Conservation (phyloP, 1,284 basidiomycete species). For the Naganishia sp. region DNA sequence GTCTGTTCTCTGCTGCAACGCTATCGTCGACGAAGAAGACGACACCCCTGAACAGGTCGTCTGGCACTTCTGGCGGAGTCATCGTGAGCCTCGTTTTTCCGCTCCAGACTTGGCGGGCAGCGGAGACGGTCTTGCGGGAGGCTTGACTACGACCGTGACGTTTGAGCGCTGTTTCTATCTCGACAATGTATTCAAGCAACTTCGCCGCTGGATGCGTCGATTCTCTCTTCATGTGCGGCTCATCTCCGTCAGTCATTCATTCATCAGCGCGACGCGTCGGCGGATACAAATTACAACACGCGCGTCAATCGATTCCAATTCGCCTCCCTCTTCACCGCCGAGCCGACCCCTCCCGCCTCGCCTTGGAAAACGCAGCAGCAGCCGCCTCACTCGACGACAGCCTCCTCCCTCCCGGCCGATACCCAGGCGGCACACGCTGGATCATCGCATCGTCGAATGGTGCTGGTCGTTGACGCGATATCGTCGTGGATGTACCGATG, state of each 20-base stretch:
- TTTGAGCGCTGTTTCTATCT: no score
- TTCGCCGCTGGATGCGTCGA: neutral
- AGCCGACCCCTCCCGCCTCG: neutral
- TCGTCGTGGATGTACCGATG: neutral
- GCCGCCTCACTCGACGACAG: neutral
- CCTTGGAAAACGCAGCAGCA: neutral
- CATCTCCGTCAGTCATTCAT: neutral
- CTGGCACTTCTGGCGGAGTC: constrained; percentile 8
- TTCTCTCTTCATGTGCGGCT: neutral
- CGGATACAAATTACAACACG: no score
- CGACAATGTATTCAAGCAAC: no score
- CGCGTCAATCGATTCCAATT: neutral
- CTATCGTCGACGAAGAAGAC: constrained; percentile 32
- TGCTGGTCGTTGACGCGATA: neutral
- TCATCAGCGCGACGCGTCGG: no score
- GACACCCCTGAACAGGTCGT: constrained; percentile 28
- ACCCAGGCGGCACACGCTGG: neutral
- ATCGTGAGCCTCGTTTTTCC: neutral
- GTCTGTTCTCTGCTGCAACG: constrained; percentile 17
- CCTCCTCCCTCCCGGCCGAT: neutral
- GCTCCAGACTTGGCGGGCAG: neutral
- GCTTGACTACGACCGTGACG: no score
- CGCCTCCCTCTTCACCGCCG: neutral
- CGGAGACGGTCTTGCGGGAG: no score
- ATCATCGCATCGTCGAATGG: constrained; percentile 4